phyloP scores from a whole-genome alignment of 2,329 filamentous ascomycete species.

The Lecanicillium sp. region DNA sequence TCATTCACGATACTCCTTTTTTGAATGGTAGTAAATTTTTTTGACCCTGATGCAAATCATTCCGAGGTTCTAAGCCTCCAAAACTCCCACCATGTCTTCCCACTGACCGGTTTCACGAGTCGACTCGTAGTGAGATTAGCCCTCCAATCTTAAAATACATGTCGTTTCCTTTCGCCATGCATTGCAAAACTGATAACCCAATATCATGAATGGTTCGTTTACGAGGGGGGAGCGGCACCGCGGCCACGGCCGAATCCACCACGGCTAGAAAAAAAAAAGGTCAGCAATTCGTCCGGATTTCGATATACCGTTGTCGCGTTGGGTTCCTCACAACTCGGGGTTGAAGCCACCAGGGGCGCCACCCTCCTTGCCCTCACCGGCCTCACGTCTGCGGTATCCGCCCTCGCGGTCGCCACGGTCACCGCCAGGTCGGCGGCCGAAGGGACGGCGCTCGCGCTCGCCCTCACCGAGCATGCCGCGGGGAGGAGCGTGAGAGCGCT shows the following conservation, averaged over 20 bases:
- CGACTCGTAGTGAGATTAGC: conserved; percentile 34
- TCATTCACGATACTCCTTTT: conserved; percentile 9
- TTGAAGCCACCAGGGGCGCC: conserved; percentile 87
- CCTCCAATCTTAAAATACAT: conserved; percentile 44
- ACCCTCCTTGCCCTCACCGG: conserved; percentile 82
- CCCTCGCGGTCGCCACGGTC: conserved; percentile 79
- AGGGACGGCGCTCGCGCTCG: conserved; percentile 74
- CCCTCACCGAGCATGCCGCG: conserved; percentile 96
- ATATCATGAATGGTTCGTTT: conserved; percentile 38
- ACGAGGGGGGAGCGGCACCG: conserved; percentile 66
- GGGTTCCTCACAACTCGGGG: conserved; percentile 70
- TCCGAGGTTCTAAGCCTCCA: conserved; percentile 42
- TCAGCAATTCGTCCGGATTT: conserved; percentile 27
- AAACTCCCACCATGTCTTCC: conserved; percentile 41
- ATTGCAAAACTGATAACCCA: conserved; percentile 39
- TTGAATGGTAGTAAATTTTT: conserved; percentile 25
- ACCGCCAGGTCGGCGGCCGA: conserved; percentile 51
- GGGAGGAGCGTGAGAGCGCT: conserved; percentile 95
- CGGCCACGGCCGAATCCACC: conserved; percentile 86
- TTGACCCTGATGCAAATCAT: conserved; percentile 42
- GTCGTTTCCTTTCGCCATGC: conserved; percentile 38
- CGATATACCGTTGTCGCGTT: neutral
- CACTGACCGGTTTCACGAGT: conserved; percentile 35
- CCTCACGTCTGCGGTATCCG: conserved; percentile 87
- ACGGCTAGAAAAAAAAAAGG: conserved; percentile 49